phyloP scores from a whole-genome alignment of 129 eudicot species.

The Chrysanthemum makinoi region DNA sequence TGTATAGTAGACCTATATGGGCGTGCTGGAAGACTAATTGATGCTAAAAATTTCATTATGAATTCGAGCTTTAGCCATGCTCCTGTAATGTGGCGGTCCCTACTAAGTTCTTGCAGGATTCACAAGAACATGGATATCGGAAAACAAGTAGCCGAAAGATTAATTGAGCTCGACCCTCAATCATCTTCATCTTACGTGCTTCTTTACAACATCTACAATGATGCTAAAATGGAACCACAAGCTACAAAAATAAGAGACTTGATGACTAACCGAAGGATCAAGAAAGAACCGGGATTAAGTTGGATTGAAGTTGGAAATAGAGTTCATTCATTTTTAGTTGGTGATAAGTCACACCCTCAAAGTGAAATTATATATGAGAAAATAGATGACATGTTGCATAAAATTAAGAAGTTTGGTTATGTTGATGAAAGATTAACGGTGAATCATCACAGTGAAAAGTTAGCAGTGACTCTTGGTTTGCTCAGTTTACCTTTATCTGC shows the following conservation, averaged over 20 bases:
- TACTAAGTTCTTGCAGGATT: conserved; percentile 46
- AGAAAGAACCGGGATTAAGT: conserved; percentile 54
- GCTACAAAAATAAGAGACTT: conserved; percentile 33
- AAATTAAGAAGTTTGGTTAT: conserved; percentile 40
- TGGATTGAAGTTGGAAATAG: conserved; percentile 46
- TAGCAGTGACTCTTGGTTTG: conserved; percentile 40
- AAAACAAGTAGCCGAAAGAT: conserved; percentile 35
- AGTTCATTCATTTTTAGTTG: conserved; percentile 39
- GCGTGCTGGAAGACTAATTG: conserved; percentile 44
- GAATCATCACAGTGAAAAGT: conserved; percentile 42
- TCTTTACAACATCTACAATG: conserved; percentile 46
- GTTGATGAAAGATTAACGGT: conserved; percentile 16
- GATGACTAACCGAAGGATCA: conserved; percentile 39
- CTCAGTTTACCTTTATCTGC: conserved; percentile 37
- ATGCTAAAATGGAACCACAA: conserved; percentile 33
- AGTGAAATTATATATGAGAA: conserved; percentile 31
- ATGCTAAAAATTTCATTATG: conserved; percentile 42
- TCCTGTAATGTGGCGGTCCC: conserved; percentile 45
- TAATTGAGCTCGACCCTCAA: conserved; percentile 46
- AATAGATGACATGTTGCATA: conserved; percentile 27
- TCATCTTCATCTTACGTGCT: conserved; percentile 58
- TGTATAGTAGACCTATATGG: conserved; percentile 46
- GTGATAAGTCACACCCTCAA: conserved; percentile 41
- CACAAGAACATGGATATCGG: conserved; percentile 38
- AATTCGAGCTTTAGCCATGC: conserved; percentile 31